Evolutionary conservation across 2,329 filamentous ascomycete species (phyloP).

Genomic region (Trichophyton simii): DNA sequence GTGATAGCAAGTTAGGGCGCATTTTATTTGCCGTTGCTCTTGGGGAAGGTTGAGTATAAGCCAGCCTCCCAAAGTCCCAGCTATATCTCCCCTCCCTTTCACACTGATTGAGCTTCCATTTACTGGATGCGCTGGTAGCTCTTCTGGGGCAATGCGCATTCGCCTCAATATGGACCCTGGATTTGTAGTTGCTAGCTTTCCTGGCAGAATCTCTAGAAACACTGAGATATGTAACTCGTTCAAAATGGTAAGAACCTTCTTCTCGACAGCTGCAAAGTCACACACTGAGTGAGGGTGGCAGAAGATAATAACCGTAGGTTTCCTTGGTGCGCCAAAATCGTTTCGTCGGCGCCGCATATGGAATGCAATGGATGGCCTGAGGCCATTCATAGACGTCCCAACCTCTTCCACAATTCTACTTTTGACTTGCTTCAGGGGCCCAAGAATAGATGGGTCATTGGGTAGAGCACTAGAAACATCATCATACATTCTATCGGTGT

Average conservation of each 20-base stretch:
- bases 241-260: background rate
- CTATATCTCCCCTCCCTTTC: background rate
- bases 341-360: background rate
- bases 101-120: conserved; percentile 6
- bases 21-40: background rate
- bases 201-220: background rate
- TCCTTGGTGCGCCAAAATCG: background rate
- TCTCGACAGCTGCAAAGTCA: background rate
- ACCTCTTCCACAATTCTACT: background rate
- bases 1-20: conserved; percentile 8
- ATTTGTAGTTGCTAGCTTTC: background rate
- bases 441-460: background rate
- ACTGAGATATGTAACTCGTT: background rate
- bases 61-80: conserved; percentile 7
- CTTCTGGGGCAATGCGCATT: background rate
- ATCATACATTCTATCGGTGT: background rate
- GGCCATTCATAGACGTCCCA: background rate
- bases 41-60: conserved; percentile 3
- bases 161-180: background rate
- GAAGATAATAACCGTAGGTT: background rate
- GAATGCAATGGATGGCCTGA: background rate
- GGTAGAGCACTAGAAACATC: background rate
- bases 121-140: background rate
- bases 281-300: background rate
- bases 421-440: background rate